Conservation (phyloP, 1,284 basidiomycete species). For the Somion occarium region DNA sequence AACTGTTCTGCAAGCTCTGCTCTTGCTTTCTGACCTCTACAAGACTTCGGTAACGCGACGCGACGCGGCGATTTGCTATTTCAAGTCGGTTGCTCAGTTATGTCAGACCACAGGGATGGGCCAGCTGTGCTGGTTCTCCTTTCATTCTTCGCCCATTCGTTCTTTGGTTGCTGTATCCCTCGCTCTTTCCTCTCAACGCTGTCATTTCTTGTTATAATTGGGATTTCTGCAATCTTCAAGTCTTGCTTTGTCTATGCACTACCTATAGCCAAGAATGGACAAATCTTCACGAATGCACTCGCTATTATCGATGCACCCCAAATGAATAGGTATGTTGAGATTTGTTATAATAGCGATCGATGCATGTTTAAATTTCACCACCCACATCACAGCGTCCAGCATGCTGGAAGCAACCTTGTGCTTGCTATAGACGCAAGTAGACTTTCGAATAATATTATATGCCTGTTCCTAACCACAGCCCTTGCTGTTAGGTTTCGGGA, state of each 20-base stretch:
- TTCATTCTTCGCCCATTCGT: neutral
- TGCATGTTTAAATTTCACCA: neutral
- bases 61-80: too few relatives aligned
- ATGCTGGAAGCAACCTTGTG: constrained; percentile 32
- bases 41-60: too few relatives aligned
- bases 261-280: constrained; percentile 29
- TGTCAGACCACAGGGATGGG: too few relatives aligned
- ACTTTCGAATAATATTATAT: neutral
- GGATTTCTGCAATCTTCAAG: constrained; percentile 14
- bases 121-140: constrained; percentile 14
- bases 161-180: neutral
- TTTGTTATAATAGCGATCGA: neutral
- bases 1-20: too few relatives aligned
- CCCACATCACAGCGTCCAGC: constrained; percentile 14
- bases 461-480: neutral
- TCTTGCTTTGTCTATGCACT: constrained; percentile 21
- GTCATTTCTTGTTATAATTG: constrained; percentile 7
- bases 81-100: too few relatives aligned
- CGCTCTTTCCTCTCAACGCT: neutral
- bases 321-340: constrained; percentile 34
- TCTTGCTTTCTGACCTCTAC: too few relatives aligned
- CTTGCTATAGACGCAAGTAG: constrained; percentile 41
- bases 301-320: constrained; percentile 43
- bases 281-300: constrained; percentile 43
- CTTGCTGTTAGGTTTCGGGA: constrained; percentile 35